phyloP scores from a whole-genome alignment of 2,329 filamentous ascomycete species.

The Neopestalotiopsis sp. region DNA sequence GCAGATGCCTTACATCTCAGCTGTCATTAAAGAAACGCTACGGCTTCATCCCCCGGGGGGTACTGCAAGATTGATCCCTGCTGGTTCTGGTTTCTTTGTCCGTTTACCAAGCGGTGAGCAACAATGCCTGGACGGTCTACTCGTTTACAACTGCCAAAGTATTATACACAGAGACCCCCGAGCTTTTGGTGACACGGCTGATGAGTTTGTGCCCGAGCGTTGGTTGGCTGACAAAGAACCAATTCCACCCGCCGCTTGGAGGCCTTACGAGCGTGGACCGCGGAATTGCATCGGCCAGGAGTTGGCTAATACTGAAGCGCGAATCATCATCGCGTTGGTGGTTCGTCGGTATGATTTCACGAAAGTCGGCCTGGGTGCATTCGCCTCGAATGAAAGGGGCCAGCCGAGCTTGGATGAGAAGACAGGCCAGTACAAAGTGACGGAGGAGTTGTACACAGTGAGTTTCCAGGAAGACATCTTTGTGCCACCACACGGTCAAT shows the following conservation, averaged over 20 bases:
- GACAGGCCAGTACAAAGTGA: background rate
- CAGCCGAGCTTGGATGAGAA: background rate
- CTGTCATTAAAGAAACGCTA: conserved; percentile 21
- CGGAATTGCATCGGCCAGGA: too few relatives aligned
- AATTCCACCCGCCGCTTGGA: background rate
- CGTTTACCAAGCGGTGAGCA: conserved; percentile 23
- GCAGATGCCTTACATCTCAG: conserved; percentile 21
- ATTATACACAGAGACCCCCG: conserved; percentile 20
- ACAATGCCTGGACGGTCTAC: conserved; percentile 21
- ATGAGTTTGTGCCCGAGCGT: conserved; percentile 28
- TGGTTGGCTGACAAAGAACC: conserved; percentile 18
- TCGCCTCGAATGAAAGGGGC: background rate
- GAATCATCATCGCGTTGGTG: too few relatives aligned
- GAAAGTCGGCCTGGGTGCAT: background rate
- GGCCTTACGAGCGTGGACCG: background rate
- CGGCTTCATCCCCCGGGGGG: conserved; percentile 22
- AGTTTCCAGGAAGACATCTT: background rate
- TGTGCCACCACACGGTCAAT: background rate
- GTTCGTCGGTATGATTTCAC: too few relatives aligned
- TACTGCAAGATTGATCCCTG: conserved; percentile 16
- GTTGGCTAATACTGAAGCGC: too few relatives aligned
- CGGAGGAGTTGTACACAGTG: background rate
- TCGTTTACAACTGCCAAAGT: conserved; percentile 21
- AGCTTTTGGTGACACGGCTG: conserved; percentile 21
- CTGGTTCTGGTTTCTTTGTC: conserved; percentile 21